A percentile compares a stretch with the other conserved stretches of the same genome.
Evolutionary conservation across 164 flowering plant species (phyloP).

Genomic region (Litsea cubeba): DNA sequence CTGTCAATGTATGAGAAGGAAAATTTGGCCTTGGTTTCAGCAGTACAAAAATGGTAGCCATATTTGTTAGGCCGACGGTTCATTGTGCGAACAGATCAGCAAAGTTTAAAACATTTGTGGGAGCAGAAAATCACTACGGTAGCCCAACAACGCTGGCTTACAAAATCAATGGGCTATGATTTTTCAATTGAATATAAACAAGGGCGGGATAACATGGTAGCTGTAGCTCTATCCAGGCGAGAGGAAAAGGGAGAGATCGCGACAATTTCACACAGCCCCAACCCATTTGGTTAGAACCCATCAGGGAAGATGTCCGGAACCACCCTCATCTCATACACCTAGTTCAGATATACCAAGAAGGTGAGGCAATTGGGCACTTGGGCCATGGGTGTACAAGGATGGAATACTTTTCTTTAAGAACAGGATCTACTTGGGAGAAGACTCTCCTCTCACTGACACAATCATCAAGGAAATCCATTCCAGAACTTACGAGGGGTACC

Average conservation of each 20-base stretch:
- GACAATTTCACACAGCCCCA: background rate
- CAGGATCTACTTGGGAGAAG: background rate
- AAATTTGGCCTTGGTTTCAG: too few species aligned
- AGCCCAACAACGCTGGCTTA: background rate
- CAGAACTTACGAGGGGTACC: background rate
- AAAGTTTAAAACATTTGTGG: conserved; percentile 4
- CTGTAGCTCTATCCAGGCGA: background rate
- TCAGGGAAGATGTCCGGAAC: background rate
- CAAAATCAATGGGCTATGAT: background rate
- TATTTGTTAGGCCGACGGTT: background rate
- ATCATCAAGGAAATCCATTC: background rate
- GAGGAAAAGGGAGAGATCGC: background rate
- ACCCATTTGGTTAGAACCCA: background rate
- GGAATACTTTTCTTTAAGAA: conserved; percentile 1
- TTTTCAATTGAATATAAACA: background rate
- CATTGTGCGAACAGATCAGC: background rate
- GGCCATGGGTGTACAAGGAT: background rate
- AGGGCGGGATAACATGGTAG: background rate
- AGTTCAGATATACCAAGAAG: background rate
- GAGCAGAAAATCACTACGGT: background rate
- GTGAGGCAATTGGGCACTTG: conserved; percentile 2
- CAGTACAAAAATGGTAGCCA: too few species aligned
- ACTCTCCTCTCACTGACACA: background rate
- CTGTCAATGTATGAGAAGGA: too few species aligned
- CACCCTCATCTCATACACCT: background rate